Evolutionary conservation across 306 rosid genomes (phyloP), one percentile per base, ranked within the genome.

Genomic region (Rosa persica): DNA sequence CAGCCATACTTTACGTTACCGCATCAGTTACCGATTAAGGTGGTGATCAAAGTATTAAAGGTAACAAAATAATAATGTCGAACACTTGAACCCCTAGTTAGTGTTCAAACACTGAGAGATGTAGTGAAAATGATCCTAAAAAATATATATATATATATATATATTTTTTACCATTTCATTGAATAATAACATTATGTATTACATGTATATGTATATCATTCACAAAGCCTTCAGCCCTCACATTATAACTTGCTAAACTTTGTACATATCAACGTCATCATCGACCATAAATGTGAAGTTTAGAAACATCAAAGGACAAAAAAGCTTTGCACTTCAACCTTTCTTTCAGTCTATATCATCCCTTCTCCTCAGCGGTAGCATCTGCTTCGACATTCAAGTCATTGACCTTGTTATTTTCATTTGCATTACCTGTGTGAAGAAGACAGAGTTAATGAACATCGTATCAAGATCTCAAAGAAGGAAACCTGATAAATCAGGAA

Each of bases 281-380:
- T 55, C 62, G 5, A 19, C 34, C 25, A 30, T 30, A 30, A 30
- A 30, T 30, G 36, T 2, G 36, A 30, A 30, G 36, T 57, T 22
- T 23, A 57, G 64, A 57, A 25, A 12, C 38, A 60, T 25, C n/a
- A 11, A 3, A 60, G 38, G 12, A 36, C 1, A 30, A 23, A 36
- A 16, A 6, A 65, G 22, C 70, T 42, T 36, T 39, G 51, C 73
- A 74, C 85, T 83, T 83, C 74, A 93, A 61, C 97, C 93, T 85
- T 93, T 96, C 87, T 91, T 96, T 96, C 97, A 90, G 82, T 93
- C 96, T n/a, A 93, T 79, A 51, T 91, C 88, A 1, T 85, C 96
- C 1, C 85, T 30, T 90, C 3, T 89, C 92, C 23, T 89, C 87
- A 6, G 81, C 87, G 48, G 85, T 74, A 51, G 87, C 89, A 76